phyloP scores from a whole-genome alignment of 331 rosid species.

The Cucumis variabilis region DNA sequence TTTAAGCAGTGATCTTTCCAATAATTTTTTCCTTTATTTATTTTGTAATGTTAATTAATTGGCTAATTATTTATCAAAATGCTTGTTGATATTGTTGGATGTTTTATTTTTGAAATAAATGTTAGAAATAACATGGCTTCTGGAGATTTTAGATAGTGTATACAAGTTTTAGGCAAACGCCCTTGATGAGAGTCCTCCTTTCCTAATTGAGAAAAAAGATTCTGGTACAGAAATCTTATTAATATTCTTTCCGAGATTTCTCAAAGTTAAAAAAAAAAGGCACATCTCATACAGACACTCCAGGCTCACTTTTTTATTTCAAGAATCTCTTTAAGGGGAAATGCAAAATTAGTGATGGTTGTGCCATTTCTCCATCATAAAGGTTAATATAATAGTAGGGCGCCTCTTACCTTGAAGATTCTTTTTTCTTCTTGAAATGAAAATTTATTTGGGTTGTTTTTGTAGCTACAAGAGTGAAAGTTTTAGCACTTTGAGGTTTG shows the following conservation, averaged over 20 bases:
- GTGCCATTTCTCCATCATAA: conserved; percentile 96
- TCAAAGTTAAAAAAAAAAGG: conserved; percentile 90
- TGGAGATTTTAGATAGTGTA: background rate
- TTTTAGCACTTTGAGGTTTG: conserved; percentile 85
- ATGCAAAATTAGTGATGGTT: conserved; percentile 97
- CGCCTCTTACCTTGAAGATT: conserved; percentile 17
- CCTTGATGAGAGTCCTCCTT: background rate
- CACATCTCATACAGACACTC: conserved; percentile 98
- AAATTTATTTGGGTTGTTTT: conserved; percentile 37
- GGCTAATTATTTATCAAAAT: background rate
- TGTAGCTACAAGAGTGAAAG: conserved; percentile 96
- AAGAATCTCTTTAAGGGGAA: conserved; percentile 95
- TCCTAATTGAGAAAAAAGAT: conserved; percentile 37
- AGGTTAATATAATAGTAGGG: conserved; percentile 58
- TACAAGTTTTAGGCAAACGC: background rate
- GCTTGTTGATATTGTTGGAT: background rate
- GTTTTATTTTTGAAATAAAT: background rate
- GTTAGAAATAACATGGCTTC: background rate
- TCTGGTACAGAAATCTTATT: conserved; percentile 88
- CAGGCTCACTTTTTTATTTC: conserved; percentile 90
- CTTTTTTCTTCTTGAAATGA: conserved; percentile 22
- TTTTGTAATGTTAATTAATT: background rate
- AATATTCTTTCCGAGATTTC: conserved; percentile 99
- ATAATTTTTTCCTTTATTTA: background rate
- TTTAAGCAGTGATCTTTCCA: conserved; percentile 9